These are phyloP conservation scores for Kernera saxatilis DNA, from an alignment of 345 rosid species.

Conservation along the genomic window DNA sequence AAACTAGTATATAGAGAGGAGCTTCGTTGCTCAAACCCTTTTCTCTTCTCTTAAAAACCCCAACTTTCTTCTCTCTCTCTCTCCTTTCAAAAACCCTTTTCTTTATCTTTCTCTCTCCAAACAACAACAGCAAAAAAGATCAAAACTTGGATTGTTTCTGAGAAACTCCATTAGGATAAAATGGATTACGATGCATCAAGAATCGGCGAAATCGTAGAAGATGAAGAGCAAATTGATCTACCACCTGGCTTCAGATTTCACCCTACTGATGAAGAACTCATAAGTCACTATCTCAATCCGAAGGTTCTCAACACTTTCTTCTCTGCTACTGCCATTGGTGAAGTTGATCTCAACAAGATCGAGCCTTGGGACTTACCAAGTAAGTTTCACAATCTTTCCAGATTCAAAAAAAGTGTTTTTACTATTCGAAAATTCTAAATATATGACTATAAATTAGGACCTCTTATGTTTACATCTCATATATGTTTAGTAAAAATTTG, in stretches of 20 bases:
- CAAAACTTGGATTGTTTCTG: not conserved
- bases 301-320: conserved; percentile 59
- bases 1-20: conserved; percentile 17
- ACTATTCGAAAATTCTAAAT: not conserved
- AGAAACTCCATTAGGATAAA: not conserved
- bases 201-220: conserved; percentile 24
- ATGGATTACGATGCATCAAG: conserved; percentile 20
- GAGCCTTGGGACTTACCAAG: conserved; percentile 96
- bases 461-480: not conserved
- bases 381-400: conserved; percentile 29
- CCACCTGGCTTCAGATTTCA: conserved; percentile 96
- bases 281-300: conserved; percentile 56
- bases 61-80: not conserved
- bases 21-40: conserved; percentile 14
- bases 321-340: conserved; percentile 65
- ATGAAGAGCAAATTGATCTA: conserved; percentile 51
- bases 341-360: conserved; percentile 86
- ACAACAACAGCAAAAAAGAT: not conserved
- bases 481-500: not conserved
- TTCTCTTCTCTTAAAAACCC: conserved; percentile 10
- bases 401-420: not conserved
- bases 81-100: not conserved
- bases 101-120: not conserved
- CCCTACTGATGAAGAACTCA: conserved; percentile 90
- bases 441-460: not conserved